Percentiles rank a stretch among this genome's conserved stretches.
Conservation (phyloP, 495 filamentous ascomycete genomes). For the Annulohypoxylon nitens region DNA sequence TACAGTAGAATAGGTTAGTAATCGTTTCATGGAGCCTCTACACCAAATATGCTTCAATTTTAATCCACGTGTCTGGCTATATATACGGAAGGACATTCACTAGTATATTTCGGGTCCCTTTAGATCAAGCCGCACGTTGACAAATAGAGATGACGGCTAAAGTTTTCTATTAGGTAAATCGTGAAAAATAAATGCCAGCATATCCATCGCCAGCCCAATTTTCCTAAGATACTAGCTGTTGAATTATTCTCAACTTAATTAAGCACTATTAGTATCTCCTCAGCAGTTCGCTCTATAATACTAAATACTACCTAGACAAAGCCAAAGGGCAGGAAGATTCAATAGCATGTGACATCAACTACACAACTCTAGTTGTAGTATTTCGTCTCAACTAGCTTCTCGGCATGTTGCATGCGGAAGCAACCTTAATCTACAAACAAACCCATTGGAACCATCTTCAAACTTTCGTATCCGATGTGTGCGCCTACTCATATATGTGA, state of each 20-base stretch:
- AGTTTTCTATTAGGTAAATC: too few relatives aligned
- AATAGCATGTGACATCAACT: conserved; percentile 5
- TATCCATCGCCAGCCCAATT: too few relatives aligned
- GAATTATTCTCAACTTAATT: too few relatives aligned
- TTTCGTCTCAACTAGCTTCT: background rate
- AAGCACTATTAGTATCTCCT: background rate
- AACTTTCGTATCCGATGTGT: background rate
- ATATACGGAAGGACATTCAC: background rate
- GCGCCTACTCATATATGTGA: conserved; percentile 5
- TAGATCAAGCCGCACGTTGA: too few relatives aligned
- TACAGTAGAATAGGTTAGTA: background rate
- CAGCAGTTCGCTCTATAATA: background rate
- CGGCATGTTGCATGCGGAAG: background rate
- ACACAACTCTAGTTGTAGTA: background rate
- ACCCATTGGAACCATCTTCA: background rate
- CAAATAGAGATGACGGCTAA: too few relatives aligned
- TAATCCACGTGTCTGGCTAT: too few relatives aligned
- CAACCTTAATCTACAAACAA: conserved; percentile 9
- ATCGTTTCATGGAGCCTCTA: too few relatives aligned
- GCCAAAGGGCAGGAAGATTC: background rate
- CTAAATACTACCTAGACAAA: background rate
- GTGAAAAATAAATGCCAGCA: too few relatives aligned
- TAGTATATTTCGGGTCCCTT: background rate
- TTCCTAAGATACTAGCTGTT: too few relatives aligned
- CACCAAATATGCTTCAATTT: too few relatives aligned